Percentiles rank a stretch among this genome's conserved stretches.
Evolutionary conservation across 1,284 basidiomycete species (phyloP).

Genomic region (Inonotus obliquus): DNA sequence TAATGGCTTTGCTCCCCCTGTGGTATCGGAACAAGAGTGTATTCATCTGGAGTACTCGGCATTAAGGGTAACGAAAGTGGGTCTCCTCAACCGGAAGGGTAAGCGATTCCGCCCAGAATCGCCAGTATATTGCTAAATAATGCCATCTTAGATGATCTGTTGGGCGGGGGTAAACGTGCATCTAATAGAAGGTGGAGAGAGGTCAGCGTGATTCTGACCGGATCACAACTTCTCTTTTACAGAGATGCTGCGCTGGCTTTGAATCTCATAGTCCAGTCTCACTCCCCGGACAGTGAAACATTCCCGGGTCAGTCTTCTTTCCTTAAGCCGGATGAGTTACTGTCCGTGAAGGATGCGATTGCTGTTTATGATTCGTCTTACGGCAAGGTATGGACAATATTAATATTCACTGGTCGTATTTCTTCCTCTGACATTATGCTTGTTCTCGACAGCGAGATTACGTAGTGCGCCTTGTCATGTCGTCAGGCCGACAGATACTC

Average conservation of each 20-base stretch:
- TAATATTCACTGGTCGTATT: conserved; percentile 8
- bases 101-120: conserved; percentile 11
- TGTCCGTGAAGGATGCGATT: conserved; percentile 75
- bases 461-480: conserved; percentile 77
- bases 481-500: conserved; percentile 77
- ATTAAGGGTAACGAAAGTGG: conserved; percentile 80
- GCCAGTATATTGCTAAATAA: neutral
- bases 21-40: conserved; percentile 25
- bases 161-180: conserved; percentile 74
- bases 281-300: conserved; percentile 35
- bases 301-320: conserved; percentile 49
- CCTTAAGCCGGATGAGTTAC: conserved; percentile 84
- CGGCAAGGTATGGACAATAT: conserved; percentile 49
- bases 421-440: neutral
- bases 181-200: conserved; percentile 83
- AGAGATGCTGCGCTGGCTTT: conserved; percentile 75
- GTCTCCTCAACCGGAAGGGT: conserved; percentile 76
- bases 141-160: conserved; percentile 55
- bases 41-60: conserved; percentile 28
- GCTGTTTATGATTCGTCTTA: conserved; percentile 80
- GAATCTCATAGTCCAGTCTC: conserved; percentile 50
- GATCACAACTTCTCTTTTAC: conserved; percentile 89
- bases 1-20: conserved; percentile 20
- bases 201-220: conserved; percentile 85
- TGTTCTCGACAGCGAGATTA: conserved; percentile 47